These are phyloP conservation scores for Hyphopichia wangnamkhiaoensis DNA, from an alignment of 1,139 yeast species.

Conservation along the genomic window DNA sequence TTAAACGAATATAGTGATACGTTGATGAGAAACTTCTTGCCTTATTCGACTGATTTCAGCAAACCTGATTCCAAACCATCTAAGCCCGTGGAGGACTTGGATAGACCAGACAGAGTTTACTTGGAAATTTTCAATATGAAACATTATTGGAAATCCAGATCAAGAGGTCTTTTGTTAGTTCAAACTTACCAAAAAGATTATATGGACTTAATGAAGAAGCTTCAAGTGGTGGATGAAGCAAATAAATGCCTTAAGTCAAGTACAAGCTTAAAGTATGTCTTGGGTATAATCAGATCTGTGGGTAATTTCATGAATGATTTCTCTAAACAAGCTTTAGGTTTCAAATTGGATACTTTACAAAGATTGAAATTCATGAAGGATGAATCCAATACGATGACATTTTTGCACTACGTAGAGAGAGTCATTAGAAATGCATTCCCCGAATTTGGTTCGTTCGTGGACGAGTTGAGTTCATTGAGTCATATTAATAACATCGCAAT, in stretches of 20 bases:
- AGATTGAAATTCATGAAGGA: slow-evolving; percentile 86
- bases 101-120: slow-evolving; percentile 79
- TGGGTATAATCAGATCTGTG: slow-evolving; percentile 76
- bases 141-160: slow-evolving; percentile 83
- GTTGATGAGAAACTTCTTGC: slow-evolving; percentile 64
- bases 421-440: slow-evolving; percentile 77
- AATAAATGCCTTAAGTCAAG: slow-evolving; percentile 62
- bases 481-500: slow-evolving; percentile 69
- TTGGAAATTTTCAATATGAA: slow-evolving; percentile 75
- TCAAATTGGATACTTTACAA: slow-evolving; percentile 78
- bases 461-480: slow-evolving; percentile 67
- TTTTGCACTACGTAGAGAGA: slow-evolving; percentile 84
- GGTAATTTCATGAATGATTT: slow-evolving; percentile 94
- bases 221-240: slow-evolving; percentile 69
- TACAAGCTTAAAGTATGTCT: slow-evolving; percentile 61
- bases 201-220: slow-evolving; percentile 61
- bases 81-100: slow-evolving; percentile 63
- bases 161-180: slow-evolving; percentile 70
- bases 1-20: slow-evolving; percentile 71
- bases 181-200: slow-evolving; percentile 76
- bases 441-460: slow-evolving; percentile 71
- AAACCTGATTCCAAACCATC: slow-evolving; percentile 43
- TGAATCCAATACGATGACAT: slow-evolving; percentile 72
- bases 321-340: slow-evolving; percentile 80
- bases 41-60: slow-evolving; percentile 63